A percentile compares a stretch with the other conserved stretches of the same genome.
These are phyloP conservation scores for Fabrea salina DNA, from an alignment of 169 alveolate species.

Conservation along the genomic window DNA sequence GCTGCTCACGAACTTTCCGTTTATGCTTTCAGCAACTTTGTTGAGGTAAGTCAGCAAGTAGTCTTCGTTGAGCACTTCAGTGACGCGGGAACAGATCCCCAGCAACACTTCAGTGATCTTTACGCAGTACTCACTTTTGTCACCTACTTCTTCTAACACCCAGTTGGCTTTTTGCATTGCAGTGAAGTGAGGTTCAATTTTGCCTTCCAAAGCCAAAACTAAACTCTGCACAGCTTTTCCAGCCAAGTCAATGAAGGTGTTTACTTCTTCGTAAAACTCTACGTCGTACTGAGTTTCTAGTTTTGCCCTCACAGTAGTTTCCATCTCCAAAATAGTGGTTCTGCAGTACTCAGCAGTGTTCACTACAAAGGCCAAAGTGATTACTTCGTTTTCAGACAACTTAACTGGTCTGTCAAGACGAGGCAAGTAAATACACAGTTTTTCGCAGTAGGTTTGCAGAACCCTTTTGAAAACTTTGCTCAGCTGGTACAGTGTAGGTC, in stretches of 20 bases:
- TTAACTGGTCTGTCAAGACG: conserved; percentile 23
- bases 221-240: conserved; percentile 33
- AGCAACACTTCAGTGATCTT: conserved; percentile 1
- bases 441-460: conserved; percentile 31
- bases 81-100: background rate
- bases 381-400: conserved; percentile 32
- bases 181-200: conserved; percentile 28
- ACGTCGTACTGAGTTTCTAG: conserved; percentile 44
- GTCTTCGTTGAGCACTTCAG: conserved; percentile 26
- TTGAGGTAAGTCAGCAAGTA: conserved; percentile 37
- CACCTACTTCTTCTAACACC: conserved; percentile 37
- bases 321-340: conserved; percentile 51
- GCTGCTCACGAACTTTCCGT: conserved; percentile 14
- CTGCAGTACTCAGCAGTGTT: conserved; percentile 67
- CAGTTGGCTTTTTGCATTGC: conserved; percentile 31
- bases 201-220: conserved; percentile 19
- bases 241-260: conserved; percentile 27
- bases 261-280: conserved; percentile 31
- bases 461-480: conserved; percentile 29
- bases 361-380: conserved; percentile 30
- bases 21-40: conserved; percentile 30
- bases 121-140: conserved; percentile 21
- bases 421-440: background rate
- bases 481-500: background rate
- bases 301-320: conserved; percentile 45